Base-by-base conservation (phyloP, 73 alveolate species). In the Paramecium tetraurelia region DNA sequence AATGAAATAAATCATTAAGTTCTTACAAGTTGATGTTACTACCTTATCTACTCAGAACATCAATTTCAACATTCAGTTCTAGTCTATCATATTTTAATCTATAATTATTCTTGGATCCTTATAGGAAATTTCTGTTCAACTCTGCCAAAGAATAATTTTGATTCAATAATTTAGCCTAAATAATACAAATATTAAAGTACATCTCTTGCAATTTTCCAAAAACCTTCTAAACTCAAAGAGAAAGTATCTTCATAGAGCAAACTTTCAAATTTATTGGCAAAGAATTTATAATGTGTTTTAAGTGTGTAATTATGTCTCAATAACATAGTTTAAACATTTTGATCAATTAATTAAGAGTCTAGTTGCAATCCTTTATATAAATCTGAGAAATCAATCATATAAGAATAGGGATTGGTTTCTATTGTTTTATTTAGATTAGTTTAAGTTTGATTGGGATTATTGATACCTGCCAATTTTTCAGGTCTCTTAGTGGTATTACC, bases 371-470 rank as follows among this genome's bases (percentile, higher is more conserved):
- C 99, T 59, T 93, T 70, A 33, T 77, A 93, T 76, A 98, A 80
- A 90, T 98, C 99, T 3, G 96, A 86, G 92, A 98, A 93, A 89
- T 98, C 99, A 20, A 98, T 95, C 68, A 98, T 84, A 10, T 96
- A 94, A 92, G 96, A 96, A 96, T 94, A 97, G 46, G 99, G 99
- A 92, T 98, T 98, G 72, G 93, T 89, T 93, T 97, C 99, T 14
- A 96, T 97, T 43, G 97, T 98, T 71, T 96, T 96, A 86, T 96
- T 96, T 59, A 95, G 68, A 36, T 85, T 83, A 40, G 76, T 80
- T 80, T 80, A 80, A 11, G 90, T 80, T 80, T 41, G 86, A 38
- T 72, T 80, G 0, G 90, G 90, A 46, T 80, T 80, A 41, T 80
- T 80, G 24, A 80, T 80, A 14, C 90, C 90, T 43, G 90, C 75